Evolutionary conservation across 2,329 filamentous ascomycete species (phyloP).

Genomic region (Madurella mycetomatis): DNA sequence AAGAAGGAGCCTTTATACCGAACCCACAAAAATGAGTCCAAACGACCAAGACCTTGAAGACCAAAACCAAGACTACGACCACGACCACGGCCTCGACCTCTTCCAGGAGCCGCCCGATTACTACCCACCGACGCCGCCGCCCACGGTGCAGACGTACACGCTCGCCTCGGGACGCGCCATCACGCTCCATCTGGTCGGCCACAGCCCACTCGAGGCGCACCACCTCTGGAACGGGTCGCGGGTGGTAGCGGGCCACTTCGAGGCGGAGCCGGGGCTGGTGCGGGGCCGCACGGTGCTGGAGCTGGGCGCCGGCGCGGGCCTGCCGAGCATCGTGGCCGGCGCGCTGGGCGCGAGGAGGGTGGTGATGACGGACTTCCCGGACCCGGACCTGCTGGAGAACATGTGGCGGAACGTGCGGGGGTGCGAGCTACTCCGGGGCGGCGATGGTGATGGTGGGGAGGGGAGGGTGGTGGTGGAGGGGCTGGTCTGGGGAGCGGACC

Average conservation of each 20-base stretch:
- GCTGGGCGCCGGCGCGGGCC: conserved; percentile 80
- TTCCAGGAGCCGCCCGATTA: conserved; percentile 80
- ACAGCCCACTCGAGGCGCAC: conserved; percentile 86
- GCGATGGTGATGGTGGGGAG: conserved; percentile 36
- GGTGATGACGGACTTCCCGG: conserved; percentile 86
- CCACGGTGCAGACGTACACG: conserved; percentile 68
- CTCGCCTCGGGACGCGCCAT: conserved; percentile 62
- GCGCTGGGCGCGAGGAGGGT: conserved; percentile 65
- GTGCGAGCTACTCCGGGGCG: conserved; percentile 42
- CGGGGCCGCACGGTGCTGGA: conserved; percentile 70
- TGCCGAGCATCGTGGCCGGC: conserved; percentile 75
- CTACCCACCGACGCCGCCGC: conserved; percentile 71
- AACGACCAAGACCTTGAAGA: too few species aligned
- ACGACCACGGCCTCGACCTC: conserved; percentile 44
- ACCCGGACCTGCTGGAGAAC: conserved; percentile 75
- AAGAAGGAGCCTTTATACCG: too few species aligned
- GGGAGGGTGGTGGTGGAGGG: conserved; percentile 57
- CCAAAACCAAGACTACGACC: conserved; percentile 16
- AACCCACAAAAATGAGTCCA: too few species aligned
- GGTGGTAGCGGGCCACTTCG: conserved; percentile 72
- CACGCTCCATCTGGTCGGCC: conserved; percentile 74
- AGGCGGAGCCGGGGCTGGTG: conserved; percentile 63
- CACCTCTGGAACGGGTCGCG: conserved; percentile 87
- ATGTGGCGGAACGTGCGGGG: conserved; percentile 70
- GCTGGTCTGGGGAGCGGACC: conserved; percentile 76